A percentile compares a stretch with the other conserved stretches of the same genome.
phyloP scores from a whole-genome alignment of 495 filamentous ascomycete genomes.

The Xylaria venustula region DNA sequence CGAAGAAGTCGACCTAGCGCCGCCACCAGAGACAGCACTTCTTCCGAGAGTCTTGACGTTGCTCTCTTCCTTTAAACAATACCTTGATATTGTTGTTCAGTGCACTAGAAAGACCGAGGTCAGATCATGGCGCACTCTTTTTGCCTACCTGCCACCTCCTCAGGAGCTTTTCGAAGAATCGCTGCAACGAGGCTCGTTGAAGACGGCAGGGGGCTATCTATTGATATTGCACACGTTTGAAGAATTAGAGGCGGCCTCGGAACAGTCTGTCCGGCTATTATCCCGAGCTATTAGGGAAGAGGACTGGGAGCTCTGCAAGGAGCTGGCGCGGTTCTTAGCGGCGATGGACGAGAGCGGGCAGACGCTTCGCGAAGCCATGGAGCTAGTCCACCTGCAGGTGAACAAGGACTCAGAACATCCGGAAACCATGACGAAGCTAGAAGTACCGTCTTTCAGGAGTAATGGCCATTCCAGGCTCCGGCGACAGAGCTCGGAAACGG shows the following conservation, averaged over 20 bases:
- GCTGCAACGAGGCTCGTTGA: constrained; percentile 76
- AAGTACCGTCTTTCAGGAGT: constrained; percentile 42
- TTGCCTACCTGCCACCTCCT: constrained; percentile 83
- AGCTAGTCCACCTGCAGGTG: constrained; percentile 60
- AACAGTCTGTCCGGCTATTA: constrained; percentile 80
- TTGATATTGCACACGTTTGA: constrained; percentile 94
- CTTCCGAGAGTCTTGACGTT: constrained; percentile 86
- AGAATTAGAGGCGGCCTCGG: constrained; percentile 72
- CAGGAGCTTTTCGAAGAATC: constrained; percentile 91
- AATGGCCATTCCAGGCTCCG: constrained; percentile 29
- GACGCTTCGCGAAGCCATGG: constrained; percentile 76
- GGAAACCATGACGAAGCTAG: constrained; percentile 52
- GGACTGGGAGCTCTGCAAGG: constrained; percentile 97
- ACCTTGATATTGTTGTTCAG: constrained; percentile 93
- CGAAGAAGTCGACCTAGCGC: constrained; percentile 82
- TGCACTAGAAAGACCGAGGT: constrained; percentile 98
- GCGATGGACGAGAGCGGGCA: constrained; percentile 85
- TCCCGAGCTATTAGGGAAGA: constrained; percentile 75
- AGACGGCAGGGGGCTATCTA: constrained; percentile 94
- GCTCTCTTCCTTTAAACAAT: constrained; percentile 82
- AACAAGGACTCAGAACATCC: constrained; percentile 35
- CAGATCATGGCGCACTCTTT: constrained; percentile 90
- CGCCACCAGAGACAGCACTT: constrained; percentile 66
- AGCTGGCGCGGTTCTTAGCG: constrained; percentile 88
- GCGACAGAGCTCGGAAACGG: constrained; percentile 29